Percentiles rank a stretch among this genome's conserved stretches.
Evolutionary conservation across 1,284 basidiomycete species (phyloP).

Genomic region (Cutaneotrichosporon sp.): DNA sequence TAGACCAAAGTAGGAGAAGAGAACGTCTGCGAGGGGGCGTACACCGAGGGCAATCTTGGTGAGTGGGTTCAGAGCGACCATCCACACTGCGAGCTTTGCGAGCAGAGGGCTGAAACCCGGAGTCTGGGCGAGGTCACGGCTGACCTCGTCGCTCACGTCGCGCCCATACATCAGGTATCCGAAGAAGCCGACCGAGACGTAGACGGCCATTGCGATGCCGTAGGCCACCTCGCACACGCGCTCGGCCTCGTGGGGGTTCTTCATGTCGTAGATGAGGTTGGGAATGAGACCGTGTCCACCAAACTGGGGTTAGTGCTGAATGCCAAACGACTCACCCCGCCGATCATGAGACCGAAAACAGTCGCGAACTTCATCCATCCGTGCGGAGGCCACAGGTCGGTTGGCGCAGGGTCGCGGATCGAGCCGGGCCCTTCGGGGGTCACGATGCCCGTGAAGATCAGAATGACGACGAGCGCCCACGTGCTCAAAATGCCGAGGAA

Average conservation of each 20-base stretch:
- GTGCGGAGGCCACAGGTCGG: slow-evolving; percentile 62
- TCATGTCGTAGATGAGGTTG: slow-evolving; percentile 78
- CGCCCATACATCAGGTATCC: slow-evolving; percentile 94
- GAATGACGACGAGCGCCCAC: slow-evolving; percentile 70
- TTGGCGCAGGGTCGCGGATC: slow-evolving; percentile 71
- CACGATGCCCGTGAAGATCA: slow-evolving; percentile 71
- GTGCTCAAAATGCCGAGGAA: slow-evolving; percentile 77
- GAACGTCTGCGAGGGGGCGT: slow-evolving; percentile 59
- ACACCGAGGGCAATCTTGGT: slow-evolving; percentile 83
- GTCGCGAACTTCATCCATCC: slow-evolving; percentile 65
- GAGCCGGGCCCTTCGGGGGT: slow-evolving; percentile 69
- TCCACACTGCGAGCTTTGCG: slow-evolving; percentile 76
- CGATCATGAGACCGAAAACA: slow-evolving; percentile 86
- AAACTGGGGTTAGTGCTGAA: slow-evolving; percentile 27
- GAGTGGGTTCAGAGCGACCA: slow-evolving; percentile 60
- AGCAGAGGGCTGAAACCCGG: slow-evolving; percentile 70
- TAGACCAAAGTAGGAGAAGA: slow-evolving; percentile 40
- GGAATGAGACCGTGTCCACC: slow-evolving; percentile 51
- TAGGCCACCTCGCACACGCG: slow-evolving; percentile 52
- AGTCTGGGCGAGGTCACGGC: slow-evolving; percentile 73
- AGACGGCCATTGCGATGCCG: slow-evolving; percentile 73
- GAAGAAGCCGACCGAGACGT: slow-evolving; percentile 72
- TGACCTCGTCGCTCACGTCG: slow-evolving; percentile 79
- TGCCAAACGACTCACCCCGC: slow-evolving; percentile 57
- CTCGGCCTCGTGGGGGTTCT: slow-evolving; percentile 71